A percentile compares a stretch with the other conserved stretches of the same genome.
Conservation (phyloP, 495 filamentous ascomycete species). For the Parachaetomium inaequale region DNA sequence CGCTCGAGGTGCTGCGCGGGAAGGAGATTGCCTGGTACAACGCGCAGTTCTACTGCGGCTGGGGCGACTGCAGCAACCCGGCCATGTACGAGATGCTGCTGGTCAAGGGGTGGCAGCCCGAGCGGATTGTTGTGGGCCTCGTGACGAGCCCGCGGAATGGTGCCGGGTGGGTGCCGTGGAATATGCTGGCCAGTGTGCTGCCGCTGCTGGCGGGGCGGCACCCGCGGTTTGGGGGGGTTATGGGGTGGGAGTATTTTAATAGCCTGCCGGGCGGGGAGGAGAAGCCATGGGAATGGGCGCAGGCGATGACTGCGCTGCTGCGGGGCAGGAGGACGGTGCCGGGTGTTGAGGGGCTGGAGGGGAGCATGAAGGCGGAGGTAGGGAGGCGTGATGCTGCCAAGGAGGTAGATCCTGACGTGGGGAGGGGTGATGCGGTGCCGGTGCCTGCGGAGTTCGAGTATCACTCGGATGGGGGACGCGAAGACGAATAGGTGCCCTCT, state of each 20-base stretch:
- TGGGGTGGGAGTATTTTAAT: conserved; percentile 90
- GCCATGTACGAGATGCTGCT: conserved; percentile 64
- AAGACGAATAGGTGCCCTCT: background rate
- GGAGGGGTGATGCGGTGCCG: conserved; percentile 12
- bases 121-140: conserved; percentile 70
- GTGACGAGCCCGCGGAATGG: conserved; percentile 75
- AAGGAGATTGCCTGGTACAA: conserved; percentile 76
- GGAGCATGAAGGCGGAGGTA: background rate
- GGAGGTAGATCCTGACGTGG: conserved; percentile 20
- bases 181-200: conserved; percentile 35
- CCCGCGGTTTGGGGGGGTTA: conserved; percentile 65
- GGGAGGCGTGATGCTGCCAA: background rate
- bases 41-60: conserved; percentile 81
- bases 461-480: conserved; percentile 24
- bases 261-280: conserved; percentile 55
- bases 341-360: background rate
- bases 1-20: conserved; percentile 63
- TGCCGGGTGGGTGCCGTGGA: conserved; percentile 39
- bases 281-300: conserved; percentile 67
- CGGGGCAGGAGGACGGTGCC: conserved; percentile 20
- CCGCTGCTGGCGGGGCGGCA: conserved; percentile 37
- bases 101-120: conserved; percentile 71
- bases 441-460: conserved; percentile 31
- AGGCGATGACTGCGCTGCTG: conserved; percentile 39
- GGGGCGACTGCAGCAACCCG: conserved; percentile 58